Conservation (phyloP, 1,284 basidiomycete genomes). For the Pseudozyma thailandica region DNA sequence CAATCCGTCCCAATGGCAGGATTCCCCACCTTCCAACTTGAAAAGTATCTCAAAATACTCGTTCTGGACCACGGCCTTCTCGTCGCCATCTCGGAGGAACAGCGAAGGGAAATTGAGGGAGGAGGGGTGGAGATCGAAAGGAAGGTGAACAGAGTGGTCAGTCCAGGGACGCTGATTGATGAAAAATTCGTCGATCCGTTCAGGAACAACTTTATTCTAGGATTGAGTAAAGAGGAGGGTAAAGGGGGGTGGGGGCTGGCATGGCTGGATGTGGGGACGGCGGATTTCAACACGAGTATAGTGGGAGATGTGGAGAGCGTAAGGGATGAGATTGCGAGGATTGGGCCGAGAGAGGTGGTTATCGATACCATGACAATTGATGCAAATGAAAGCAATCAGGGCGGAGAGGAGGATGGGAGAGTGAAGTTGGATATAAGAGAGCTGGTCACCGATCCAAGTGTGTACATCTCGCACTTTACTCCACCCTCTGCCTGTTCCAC, state of each 20-base stretch:
- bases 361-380: constrained; percentile 25
- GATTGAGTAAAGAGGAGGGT: constrained; percentile 16
- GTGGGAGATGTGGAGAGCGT: constrained; percentile 50
- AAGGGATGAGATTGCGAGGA: constrained; percentile 62
- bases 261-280: constrained; percentile 67
- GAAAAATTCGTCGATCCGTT: constrained; percentile 66
- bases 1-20: constrained; percentile 64
- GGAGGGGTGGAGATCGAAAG: constrained; percentile 42
- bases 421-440: constrained; percentile 26
- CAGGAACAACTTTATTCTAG: constrained; percentile 62
- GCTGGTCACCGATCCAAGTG: constrained; percentile 22
- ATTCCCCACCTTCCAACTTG: constrained; percentile 63
- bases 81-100: constrained; percentile 66
- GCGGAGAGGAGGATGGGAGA: background rate
- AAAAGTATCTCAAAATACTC: constrained; percentile 65
- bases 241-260: constrained; percentile 52
- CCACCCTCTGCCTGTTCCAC: constrained; percentile 1
- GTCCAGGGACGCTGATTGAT: constrained; percentile 64
- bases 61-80: constrained; percentile 61
- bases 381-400: background rate
- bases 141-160: constrained; percentile 62
- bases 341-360: constrained; percentile 60
- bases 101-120: constrained; percentile 16
- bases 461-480: constrained; percentile 38
- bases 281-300: constrained; percentile 56